These are phyloP conservation scores for Colletotrichum neosansevieriae DNA, from an alignment of 2,329 filamentous ascomycete genomes.

Conservation along the genomic window DNA sequence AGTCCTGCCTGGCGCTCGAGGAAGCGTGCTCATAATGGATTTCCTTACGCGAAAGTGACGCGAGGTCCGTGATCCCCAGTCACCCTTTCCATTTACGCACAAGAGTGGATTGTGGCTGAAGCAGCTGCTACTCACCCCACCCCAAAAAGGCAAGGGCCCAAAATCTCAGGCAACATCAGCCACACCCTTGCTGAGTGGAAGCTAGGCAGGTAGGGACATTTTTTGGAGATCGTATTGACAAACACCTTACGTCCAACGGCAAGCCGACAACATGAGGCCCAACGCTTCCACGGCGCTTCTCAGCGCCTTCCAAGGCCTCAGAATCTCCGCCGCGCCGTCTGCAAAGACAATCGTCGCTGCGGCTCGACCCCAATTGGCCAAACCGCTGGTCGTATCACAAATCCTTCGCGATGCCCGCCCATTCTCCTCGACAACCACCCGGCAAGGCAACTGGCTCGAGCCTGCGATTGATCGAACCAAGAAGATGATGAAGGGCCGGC, in stretches of 20 bases:
- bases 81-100: conserved; percentile 17
- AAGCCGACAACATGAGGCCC: conserved; percentile 59
- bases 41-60: conserved; percentile 57
- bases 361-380: conserved; percentile 46
- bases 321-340: conserved; percentile 55
- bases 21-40: conserved; percentile 35
- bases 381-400: conserved; percentile 47
- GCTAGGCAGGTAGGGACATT: conserved; percentile 40
- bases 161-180: conserved; percentile 43
- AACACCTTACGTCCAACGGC: conserved; percentile 41
- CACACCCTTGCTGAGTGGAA: conserved; percentile 21
- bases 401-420: conserved; percentile 65
- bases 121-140: conserved; percentile 29
- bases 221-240: conserved; percentile 49
- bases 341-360: conserved; percentile 54
- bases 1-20: conserved; percentile 30
- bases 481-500: conserved; percentile 92
- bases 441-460: conserved; percentile 81
- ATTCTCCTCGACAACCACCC: conserved; percentile 77
- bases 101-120: conserved; percentile 40
- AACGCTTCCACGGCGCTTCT: conserved; percentile 58
- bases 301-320: conserved; percentile 64
- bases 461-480: conserved; percentile 81
- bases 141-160: conserved; percentile 22
- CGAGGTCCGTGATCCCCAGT: conserved; percentile 54